phyloP scores from a whole-genome alignment of 176 grass and related monocot species.

The Hsuehochloa calcarea region DNA sequence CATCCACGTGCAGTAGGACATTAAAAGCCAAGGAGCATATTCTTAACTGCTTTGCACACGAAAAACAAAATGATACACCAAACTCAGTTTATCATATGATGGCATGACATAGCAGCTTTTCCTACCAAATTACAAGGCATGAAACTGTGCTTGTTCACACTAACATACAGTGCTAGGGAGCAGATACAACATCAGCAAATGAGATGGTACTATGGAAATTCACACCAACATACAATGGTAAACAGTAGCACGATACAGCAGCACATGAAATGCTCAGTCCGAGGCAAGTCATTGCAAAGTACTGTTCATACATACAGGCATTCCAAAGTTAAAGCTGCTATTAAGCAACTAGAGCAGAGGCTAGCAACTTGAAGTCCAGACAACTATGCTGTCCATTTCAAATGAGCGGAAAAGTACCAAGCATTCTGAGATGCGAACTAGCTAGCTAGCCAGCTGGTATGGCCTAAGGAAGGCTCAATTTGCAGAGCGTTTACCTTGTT shows the following conservation, averaged over 20 bases:
- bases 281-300: background rate
- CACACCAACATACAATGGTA: background rate
- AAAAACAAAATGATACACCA: background rate
- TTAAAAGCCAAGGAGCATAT: background rate
- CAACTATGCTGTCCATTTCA: background rate
- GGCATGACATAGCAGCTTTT: background rate
- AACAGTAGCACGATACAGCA: background rate
- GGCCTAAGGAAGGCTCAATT: conserved; percentile 41
- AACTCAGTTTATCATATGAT: background rate
- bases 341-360: conserved; percentile 3
- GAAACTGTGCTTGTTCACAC: background rate
- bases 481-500: conserved; percentile 81
- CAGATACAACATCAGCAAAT: background rate
- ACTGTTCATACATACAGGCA: background rate
- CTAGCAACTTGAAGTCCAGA: conserved; percentile 8
- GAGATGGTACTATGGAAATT: background rate
- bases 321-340: background rate
- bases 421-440: background rate
- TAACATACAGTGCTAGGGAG: background rate
- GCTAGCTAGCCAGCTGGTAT: background rate
- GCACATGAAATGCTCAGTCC: conserved; percentile 5
- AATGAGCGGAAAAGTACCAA: background rate
- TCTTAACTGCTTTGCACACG: background rate
- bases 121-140: background rate
- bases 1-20: background rate